Conservation (phyloP, 441 rosid species). For the Arabidopsis lyrata region DNA sequence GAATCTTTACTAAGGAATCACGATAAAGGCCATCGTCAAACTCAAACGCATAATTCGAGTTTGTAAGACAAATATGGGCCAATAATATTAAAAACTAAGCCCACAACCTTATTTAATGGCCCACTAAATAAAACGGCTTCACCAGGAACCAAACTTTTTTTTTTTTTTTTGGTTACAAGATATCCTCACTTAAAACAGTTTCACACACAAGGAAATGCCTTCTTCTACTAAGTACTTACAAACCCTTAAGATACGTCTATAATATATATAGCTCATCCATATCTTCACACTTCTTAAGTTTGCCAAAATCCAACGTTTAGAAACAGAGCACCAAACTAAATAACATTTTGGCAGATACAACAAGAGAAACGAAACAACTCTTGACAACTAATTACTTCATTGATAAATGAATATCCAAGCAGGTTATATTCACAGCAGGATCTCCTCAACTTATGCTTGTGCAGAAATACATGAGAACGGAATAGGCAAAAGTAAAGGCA, state of each 20-base stretch:
- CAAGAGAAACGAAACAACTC: slow-evolving; percentile 1
- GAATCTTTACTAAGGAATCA: slow-evolving; percentile 3
- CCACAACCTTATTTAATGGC: slow-evolving; percentile 2
- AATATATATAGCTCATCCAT: background rate
- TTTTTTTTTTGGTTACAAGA: background rate
- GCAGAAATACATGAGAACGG: background rate
- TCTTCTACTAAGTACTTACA: too few relatives aligned
- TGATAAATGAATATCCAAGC: slow-evolving; percentile 2
- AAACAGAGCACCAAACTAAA: background rate
- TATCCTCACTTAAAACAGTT: background rate
- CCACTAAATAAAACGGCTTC: background rate
- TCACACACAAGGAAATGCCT: background rate
- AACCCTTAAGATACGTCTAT: background rate
- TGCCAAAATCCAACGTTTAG: background rate
- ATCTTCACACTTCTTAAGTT: background rate
- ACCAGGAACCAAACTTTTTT: too few relatives aligned
- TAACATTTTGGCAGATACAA: background rate
- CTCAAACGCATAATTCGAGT: slow-evolving; percentile 1
- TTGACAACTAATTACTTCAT: background rate
- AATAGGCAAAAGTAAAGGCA: slow-evolving; percentile 6
- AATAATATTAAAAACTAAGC: background rate
- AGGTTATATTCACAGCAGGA: slow-evolving; percentile 37
- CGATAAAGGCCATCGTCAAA: background rate
- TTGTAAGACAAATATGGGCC: slow-evolving; percentile 5
- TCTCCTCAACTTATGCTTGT: background rate